These are phyloP conservation scores for Trametopsis cervina DNA, from an alignment of 768 basidiomycete genomes.

Conservation along the genomic window DNA sequence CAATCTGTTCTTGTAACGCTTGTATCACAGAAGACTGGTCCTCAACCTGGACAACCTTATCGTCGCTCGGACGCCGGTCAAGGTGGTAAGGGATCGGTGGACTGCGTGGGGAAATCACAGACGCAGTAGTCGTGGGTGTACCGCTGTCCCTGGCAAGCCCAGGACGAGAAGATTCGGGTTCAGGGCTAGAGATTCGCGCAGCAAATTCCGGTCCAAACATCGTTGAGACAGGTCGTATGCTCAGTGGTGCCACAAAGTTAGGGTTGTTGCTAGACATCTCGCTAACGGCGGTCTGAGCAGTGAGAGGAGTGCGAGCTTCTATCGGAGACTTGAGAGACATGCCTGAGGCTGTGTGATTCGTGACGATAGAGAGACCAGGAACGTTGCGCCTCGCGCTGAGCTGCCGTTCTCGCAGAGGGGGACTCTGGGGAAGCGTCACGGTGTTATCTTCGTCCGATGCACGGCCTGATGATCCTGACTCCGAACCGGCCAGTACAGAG, in stretches of 20 bases:
- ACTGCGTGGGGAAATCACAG: conserved; percentile 42
- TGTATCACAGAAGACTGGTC: conserved; percentile 42
- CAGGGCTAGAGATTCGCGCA: conserved; percentile 28
- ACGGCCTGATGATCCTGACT: conserved; percentile 10
- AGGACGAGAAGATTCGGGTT: conserved; percentile 21
- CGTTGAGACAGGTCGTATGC: conserved; percentile 69
- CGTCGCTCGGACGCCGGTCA: conserved; percentile 6
- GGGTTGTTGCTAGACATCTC: conserved; percentile 24
- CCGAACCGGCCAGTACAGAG: conserved; percentile 11
- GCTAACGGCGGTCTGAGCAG: conserved; percentile 13
- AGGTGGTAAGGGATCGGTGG: conserved; percentile 24
- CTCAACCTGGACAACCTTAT: conserved; percentile 20
- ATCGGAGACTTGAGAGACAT: conserved; percentile 5
- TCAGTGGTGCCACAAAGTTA: conserved; percentile 54
- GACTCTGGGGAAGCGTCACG: background rate
- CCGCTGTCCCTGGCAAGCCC: conserved; percentile 37
- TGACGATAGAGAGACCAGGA: conserved; percentile 23
- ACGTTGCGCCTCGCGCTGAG: conserved; percentile 20
- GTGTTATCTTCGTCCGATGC: conserved; percentile 16
- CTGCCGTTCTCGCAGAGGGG: conserved; percentile 12
- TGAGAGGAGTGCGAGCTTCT: background rate
- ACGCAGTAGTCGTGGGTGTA: conserved; percentile 46
- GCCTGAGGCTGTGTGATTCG: conserved; percentile 9
- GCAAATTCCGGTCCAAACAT: conserved; percentile 68
- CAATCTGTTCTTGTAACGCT: conserved; percentile 55